phyloP scores from a whole-genome alignment of 176 grass and related monocot species.

The Tillandsia fasciculata region DNA sequence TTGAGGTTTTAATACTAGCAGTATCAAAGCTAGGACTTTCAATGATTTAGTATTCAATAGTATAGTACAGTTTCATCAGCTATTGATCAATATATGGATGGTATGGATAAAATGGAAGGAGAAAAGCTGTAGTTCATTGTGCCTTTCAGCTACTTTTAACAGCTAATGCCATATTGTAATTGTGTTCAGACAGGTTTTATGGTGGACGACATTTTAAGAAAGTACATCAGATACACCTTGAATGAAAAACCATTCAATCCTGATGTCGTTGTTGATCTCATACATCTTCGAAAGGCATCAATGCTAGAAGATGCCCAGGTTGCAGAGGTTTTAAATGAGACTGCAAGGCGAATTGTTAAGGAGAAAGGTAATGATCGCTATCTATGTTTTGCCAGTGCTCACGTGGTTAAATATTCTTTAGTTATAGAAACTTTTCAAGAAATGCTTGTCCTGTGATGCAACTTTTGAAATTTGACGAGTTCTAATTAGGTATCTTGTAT shows the following conservation, averaged over 20 bases:
- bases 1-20: too few species aligned
- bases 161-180: conserved; percentile 4
- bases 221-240: conserved; percentile 88
- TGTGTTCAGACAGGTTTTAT: conserved; percentile 77
- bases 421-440: too few species aligned
- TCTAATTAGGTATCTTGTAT: too few species aligned
- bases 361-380: conserved; percentile 53
- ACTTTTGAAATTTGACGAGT: too few species aligned
- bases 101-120: too few species aligned
- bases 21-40: too few species aligned
- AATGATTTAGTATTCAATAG: too few species aligned
- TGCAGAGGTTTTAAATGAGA: conserved; percentile 82
- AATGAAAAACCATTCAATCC: conserved; percentile 88
- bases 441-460: too few species aligned
- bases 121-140: neutral
- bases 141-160: neutral
- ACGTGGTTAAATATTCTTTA: neutral
- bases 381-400: neutral
- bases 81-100: too few species aligned
- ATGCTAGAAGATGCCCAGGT: conserved; percentile 72
- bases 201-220: conserved; percentile 83
- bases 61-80: too few species aligned
- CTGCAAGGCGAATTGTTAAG: conserved; percentile 79
- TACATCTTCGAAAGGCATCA: conserved; percentile 82
- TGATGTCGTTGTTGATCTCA: conserved; percentile 60